Base-by-base conservation (phyloP, 1,139 yeast species). In the Saccharomycopsis hybrid region DNA sequence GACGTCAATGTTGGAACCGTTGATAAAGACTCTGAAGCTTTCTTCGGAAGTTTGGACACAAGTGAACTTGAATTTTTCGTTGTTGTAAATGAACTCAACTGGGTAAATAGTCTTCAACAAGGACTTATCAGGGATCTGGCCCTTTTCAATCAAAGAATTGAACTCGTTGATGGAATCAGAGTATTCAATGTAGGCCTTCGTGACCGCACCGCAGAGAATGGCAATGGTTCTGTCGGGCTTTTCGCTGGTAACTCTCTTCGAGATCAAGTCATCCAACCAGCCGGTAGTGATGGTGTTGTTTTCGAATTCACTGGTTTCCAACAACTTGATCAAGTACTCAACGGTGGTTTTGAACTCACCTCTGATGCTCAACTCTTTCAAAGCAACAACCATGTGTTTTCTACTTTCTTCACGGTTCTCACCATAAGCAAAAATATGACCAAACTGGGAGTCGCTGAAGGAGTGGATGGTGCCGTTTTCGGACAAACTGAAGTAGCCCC, bases 401-500 rank as follows among this genome's bases (percentile, higher is more conserved):
- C 98, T 85, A 36, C 97, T 87, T 41, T 96, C 96, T 68, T 87
- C 95, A 73, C 98, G 85, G 65, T 90, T 92, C 72, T 92, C 98
- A 66, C 98, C 98, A 70, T 90, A 94, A 40, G 98, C 97, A 65
- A 92, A 92, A 58, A 92, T 92, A 67, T 92, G 98, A 65, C 98
- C 98, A 63, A 92, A 92, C 70, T 92, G 98, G 49, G 98, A 90
- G 68, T 92, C 98, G 29, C 96, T 85, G 72, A 89, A 92, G 3
- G 97, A 89, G 71, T 92, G 98, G 63, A 92, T 94, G 50, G 96
- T 92, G 56, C 97, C 95, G 67, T 88, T 94, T 68, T 87, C 89
- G 61, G 95, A 90, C 51, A 92, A 97, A 13, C 96, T 87, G 78
- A 92, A 92, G 68, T 92, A 92, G 73, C 98, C 98, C 98, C 98